Conservation (phyloP, 352 stramenopile species). For the Phytopythium boreale region DNA sequence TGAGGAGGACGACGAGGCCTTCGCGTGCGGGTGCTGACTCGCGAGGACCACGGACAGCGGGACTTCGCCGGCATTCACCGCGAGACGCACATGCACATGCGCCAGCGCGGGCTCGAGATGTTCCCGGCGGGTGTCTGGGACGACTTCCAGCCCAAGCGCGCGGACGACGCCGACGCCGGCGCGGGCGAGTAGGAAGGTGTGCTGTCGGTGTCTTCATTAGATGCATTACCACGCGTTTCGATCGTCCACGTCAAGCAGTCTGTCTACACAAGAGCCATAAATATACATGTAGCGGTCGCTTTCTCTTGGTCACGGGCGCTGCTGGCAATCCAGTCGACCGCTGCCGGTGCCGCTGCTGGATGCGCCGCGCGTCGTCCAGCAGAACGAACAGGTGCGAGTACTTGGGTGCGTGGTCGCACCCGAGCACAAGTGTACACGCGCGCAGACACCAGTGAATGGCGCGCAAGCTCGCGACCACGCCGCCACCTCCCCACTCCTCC, state of each 20-base stretch:
- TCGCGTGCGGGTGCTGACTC: conserved; percentile 42
- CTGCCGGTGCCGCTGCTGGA: not conserved
- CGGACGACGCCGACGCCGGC: not conserved
- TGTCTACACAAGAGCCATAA: not conserved
- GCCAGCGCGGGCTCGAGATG: conserved; percentile 50
- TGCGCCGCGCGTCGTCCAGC: conserved; percentile 36
- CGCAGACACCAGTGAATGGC: conserved; percentile 79
- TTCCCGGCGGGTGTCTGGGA: conserved; percentile 56
- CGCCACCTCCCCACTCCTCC: conserved; percentile 31
- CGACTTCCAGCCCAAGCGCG: conserved; percentile 43
- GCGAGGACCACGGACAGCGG: conserved; percentile 47
- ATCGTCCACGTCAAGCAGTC: not conserved
- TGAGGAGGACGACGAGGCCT: not conserved
- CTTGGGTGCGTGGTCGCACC: conserved; percentile 37
- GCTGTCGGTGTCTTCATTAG: not conserved
- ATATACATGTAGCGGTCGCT: not conserved
- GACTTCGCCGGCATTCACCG: conserved; percentile 48
- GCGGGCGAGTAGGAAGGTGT: not conserved
- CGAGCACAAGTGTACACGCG: conserved; percentile 62
- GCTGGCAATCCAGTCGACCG: conserved; percentile 13
- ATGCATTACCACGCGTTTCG: not conserved
- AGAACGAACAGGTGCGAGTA: conserved; percentile 73
- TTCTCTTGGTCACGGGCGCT: too few relatives aligned
- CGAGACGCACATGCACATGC: conserved; percentile 64
- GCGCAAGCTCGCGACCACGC: conserved; percentile 42